Evolutionary conservation across 2,329 filamentous ascomycete species (phyloP), one percentile per base, ranked within the genome.

Genomic region (Penicillium corylophilum): DNA sequence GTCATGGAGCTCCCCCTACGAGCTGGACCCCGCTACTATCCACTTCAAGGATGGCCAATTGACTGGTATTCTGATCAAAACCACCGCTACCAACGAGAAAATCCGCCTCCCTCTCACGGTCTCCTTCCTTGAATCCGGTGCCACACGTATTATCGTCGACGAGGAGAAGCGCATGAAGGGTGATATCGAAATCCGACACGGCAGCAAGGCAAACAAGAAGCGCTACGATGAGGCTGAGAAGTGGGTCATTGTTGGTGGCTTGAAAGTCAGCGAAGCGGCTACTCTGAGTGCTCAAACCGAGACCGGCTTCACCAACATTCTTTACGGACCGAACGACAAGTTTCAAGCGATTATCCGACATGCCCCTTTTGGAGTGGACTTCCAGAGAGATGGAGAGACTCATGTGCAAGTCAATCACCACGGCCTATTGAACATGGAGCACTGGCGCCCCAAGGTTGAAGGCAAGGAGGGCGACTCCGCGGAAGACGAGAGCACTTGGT

Each of bases 361-460:
- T 65, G 80, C 85, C 1, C 94, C 94, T 0, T 95, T 97, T 59
- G 80, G 81, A 33, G 82, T 97, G 47, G 88, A 95, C 43, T 99
- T 99, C 70, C 87, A 88, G 72, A 82, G 92, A 40, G 88, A 94
- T 62, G 91, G 89, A 1, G 78, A 83, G 59, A 87, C 87, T 0
- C 90, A 97, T 55, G 80, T 99, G 71, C 89, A 87, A 66, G 80
- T 99, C 72, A 99, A 99, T 67, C 86, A 92, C 61, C 84, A 87
- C n/a, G 93, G 93, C 1, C 77, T 95, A 56, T 71, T 99, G 71
- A 99, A 97, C 66, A 74, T 97, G 70, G 94, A 99, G 71, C 94
- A 99, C 69, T 99, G 94, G 94, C 81, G 94, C 54, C 81, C 87
- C 39, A 95, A 96, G 80, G 74, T 90, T 15, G 92, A 96, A 48